phyloP scores from a whole-genome alignment of 768 basidiomycete genomes.

The Naganishia onofrii region DNA sequence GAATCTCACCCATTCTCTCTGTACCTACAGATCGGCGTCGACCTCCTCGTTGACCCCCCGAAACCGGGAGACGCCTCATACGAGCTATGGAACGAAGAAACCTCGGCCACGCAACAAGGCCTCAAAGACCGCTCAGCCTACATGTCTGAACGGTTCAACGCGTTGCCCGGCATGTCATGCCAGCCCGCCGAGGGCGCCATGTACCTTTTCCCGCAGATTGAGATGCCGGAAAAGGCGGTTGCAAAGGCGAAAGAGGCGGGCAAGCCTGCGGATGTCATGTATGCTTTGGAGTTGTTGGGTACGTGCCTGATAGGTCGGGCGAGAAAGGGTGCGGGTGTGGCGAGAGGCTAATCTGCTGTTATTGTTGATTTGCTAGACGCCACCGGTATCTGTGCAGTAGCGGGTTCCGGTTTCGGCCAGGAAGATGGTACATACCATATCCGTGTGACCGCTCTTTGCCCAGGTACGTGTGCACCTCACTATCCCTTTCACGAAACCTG shows the following conservation, averaged over 20 bases:
- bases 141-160: constrained; percentile 78
- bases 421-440: constrained; percentile 86
- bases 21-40: constrained; percentile 75
- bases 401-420: constrained; percentile 93
- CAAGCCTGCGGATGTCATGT: constrained; percentile 84
- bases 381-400: constrained; percentile 77
- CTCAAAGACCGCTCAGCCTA: constrained; percentile 37
- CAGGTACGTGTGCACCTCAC: constrained; percentile 42
- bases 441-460: constrained; percentile 87
- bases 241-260: constrained; percentile 68
- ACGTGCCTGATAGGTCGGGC: constrained; percentile 48
- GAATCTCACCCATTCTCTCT: too few species aligned
- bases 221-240: constrained; percentile 68
- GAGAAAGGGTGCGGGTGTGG: neutral
- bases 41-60: constrained; percentile 89
- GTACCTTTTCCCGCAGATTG: constrained; percentile 85
- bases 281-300: constrained; percentile 77
- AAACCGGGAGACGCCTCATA: constrained; percentile 72
- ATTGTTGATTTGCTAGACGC: constrained; percentile 39
- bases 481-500: neutral
- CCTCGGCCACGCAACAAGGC: constrained; percentile 70
- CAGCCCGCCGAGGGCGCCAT: constrained; percentile 68
- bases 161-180: constrained; percentile 81
- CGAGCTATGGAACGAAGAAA: constrained; percentile 76
- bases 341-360: neutral